A percentile compares a stretch with the other conserved stretches of the same genome.
phyloP scores from a whole-genome alignment of 495 filamentous ascomycete species.

The Penicillium canariense region DNA sequence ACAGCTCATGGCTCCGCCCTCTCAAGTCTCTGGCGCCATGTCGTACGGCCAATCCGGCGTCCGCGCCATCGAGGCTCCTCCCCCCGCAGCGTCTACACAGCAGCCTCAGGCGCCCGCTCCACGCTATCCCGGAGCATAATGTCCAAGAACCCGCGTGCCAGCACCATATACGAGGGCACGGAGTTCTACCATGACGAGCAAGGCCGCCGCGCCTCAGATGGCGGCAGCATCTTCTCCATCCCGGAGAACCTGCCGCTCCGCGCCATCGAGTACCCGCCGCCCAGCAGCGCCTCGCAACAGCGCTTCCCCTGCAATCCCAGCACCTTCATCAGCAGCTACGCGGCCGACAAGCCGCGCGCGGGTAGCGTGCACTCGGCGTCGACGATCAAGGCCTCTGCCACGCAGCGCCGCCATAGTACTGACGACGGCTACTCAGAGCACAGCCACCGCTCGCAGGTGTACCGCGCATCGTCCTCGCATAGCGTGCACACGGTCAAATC shows the following conservation, averaged over 20 bases:
- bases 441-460: conserved; percentile 20
- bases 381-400: conserved; percentile 43
- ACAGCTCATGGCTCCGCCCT: conserved; percentile 30
- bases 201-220: conserved; percentile 38
- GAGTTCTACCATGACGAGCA: conserved; percentile 37
- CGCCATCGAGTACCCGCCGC: conserved; percentile 44
- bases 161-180: conserved; percentile 43
- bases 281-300: conserved; percentile 25
- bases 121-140: conserved; percentile 31
- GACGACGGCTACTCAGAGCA: conserved; percentile 16
- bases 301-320: conserved; percentile 33
- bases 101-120: conserved; percentile 32
- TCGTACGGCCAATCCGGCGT: conserved; percentile 23
- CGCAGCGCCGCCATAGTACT: conserved; percentile 20
- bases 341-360: conserved; percentile 32
- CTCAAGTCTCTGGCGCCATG: conserved; percentile 24
- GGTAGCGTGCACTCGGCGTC: conserved; percentile 40
- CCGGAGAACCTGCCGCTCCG: conserved; percentile 37
- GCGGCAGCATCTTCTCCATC: conserved; percentile 36
- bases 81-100: conserved; percentile 36
- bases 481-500: conserved; percentile 18
- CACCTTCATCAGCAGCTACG: conserved; percentile 43
- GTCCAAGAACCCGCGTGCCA: conserved; percentile 42
- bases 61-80: conserved; percentile 45
- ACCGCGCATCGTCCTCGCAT: conserved; percentile 16